Evolutionary conservation across 805 yeast species (phyloP), one percentile per base, ranked within the genome.

Genomic region (Starmerella stigmatis): DNA sequence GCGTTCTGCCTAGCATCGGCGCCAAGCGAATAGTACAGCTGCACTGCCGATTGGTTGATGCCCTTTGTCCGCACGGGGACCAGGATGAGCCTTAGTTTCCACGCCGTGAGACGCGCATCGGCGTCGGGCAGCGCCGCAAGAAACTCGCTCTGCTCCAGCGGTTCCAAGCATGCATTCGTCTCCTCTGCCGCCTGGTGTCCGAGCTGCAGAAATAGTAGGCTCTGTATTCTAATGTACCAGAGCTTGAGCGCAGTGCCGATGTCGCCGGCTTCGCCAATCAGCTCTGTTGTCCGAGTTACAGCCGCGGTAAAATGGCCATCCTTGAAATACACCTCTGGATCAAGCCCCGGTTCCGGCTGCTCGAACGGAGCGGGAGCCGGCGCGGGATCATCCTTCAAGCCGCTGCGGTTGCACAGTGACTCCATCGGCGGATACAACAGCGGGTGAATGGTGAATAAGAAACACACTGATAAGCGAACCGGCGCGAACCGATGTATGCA

Each of bases 11-110:
- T 51, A 1, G 67, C 66, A 27, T 64, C 68, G 8, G 59, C 49
- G 0, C 64, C 66, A 38, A 66, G 45, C 8, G 53, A 41, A 44
- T 66, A 65, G 48, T 60, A 60, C 29, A 47, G 47, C 36, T 54
- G 56, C 7, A 65, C 46, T 2, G 65, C 61, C 6, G 56, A 44
- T 33, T 60, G 65, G 41, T 58, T 58, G 41, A 65, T 63, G 2
- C 66, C 65, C 17, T 56, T 55, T 4, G 63, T 52, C 38, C 56
- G 60, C 15, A 63, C 52, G 21, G 61, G 58, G 17, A 60, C 57
- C 5, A 60, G 44, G 23, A 63, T 44, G 9, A 64, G 51, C 26
- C 67, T 43, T 21, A 65, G 48, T 3, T 57, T 53, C 68, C 68
- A 65, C 7, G 64, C 61, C 2, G 50, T 51, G 3, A 55, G 58